A percentile compares a stretch with the other conserved stretches of the same genome.
phyloP scores from a whole-genome alignment of 2,329 filamentous ascomycete species.

The Pyrenophora seminiperda region DNA sequence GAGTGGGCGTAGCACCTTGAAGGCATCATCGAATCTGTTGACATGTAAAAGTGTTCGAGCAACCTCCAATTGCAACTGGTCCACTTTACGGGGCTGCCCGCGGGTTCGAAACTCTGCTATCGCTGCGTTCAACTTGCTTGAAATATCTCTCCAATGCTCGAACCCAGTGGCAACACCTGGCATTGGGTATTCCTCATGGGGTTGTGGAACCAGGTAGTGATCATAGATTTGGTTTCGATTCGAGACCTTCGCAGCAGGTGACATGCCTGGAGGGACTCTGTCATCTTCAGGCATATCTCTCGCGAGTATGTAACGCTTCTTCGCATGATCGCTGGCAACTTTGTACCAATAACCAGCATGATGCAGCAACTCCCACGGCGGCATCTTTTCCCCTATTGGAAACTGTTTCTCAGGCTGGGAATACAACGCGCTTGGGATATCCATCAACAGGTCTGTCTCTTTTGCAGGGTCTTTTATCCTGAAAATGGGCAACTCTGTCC shows the following conservation, averaged over 20 bases:
- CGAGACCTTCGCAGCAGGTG: slow-evolving; percentile 60
- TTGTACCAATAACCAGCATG: slow-evolving; percentile 68
- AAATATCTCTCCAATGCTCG: slow-evolving; percentile 59
- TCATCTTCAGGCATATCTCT: slow-evolving; percentile 65
- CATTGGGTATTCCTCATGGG: slow-evolving; percentile 60
- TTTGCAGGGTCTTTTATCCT: slow-evolving; percentile 30
- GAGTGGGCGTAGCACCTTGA: slow-evolving; percentile 57
- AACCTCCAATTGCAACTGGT: slow-evolving; percentile 60
- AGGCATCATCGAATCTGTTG: slow-evolving; percentile 57
- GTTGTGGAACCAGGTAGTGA: slow-evolving; percentile 64
- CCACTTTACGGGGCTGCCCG: slow-evolving; percentile 60
- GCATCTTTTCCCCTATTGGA: slow-evolving; percentile 55
- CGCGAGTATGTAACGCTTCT: slow-evolving; percentile 57
- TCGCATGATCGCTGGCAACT: slow-evolving; percentile 58
- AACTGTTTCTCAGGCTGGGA: slow-evolving; percentile 59
- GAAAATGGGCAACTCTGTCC: slow-evolving; percentile 57
- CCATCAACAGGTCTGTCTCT: slow-evolving; percentile 35
- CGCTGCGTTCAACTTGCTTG: slow-evolving; percentile 54
- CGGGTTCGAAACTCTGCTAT: slow-evolving; percentile 58
- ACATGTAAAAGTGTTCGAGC: slow-evolving; percentile 60
- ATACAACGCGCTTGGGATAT: slow-evolving; percentile 48
- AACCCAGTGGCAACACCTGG: slow-evolving; percentile 51
- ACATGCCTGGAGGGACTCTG: slow-evolving; percentile 59
- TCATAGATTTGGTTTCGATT: slow-evolving; percentile 62
- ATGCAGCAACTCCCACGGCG: slow-evolving; percentile 64